phyloP scores from a whole-genome alignment of 192 early-diverging fungal species.

The Gonapodya sp. region DNA sequence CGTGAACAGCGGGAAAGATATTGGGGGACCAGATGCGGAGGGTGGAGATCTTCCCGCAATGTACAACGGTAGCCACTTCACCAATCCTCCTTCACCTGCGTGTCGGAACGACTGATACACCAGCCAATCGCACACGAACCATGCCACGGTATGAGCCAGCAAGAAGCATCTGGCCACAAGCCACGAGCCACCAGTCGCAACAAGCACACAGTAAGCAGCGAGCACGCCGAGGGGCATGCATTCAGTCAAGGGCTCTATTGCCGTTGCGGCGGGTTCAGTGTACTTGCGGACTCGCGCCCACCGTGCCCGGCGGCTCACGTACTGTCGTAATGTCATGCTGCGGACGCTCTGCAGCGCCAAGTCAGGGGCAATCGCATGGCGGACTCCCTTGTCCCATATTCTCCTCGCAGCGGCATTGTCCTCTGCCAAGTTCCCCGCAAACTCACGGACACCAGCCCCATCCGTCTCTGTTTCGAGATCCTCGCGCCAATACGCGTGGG shows the following conservation, averaged over 20 bases:
- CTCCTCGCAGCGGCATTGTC: background rate
- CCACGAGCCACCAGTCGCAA: background rate
- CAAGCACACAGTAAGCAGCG: background rate
- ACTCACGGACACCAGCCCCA: background rate
- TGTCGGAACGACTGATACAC: background rate
- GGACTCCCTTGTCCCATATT: slow-evolving; percentile 15
- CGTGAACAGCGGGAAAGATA: slow-evolving; percentile 33
- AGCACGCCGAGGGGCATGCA: slow-evolving; percentile 35
- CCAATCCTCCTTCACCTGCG: background rate
- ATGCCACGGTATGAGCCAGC: background rate
- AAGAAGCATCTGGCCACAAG: background rate
- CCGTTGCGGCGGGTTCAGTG: slow-evolving; percentile 77
- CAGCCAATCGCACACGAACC: background rate
- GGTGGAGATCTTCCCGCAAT: background rate
- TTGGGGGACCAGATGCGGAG: background rate
- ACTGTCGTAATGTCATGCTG: slow-evolving; percentile 60
- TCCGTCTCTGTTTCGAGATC: slow-evolving; percentile 32
- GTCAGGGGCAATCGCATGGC: slow-evolving; percentile 82
- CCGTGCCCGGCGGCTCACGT: slow-evolving; percentile 71
- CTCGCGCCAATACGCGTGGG: slow-evolving; percentile 79
- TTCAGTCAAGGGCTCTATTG: slow-evolving; percentile 88
- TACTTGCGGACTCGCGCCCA: slow-evolving; percentile 95
- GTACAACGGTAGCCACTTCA: background rate
- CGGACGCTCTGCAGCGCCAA: slow-evolving; percentile 77
- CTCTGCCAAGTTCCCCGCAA: slow-evolving; percentile 4